A percentile compares a stretch with the other conserved stretches of the same genome.
These are phyloP conservation scores for Aspergillus novoparasiticus DNA, from an alignment of 2,329 filamentous ascomycete genomes.

Conservation along the genomic window DNA sequence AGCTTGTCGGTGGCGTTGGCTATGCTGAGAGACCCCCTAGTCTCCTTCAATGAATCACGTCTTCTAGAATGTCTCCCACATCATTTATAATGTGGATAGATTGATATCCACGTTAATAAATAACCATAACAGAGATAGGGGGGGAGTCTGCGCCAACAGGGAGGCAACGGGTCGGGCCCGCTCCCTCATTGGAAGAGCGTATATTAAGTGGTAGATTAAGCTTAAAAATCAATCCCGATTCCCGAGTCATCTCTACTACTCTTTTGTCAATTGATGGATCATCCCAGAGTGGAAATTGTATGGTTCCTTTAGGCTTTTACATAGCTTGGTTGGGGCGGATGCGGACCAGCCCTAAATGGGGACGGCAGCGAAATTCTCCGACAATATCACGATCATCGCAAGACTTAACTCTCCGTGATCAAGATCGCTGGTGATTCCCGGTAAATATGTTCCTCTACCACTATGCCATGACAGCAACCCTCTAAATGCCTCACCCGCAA, in stretches of 20 bases:
- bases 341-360: conserved; percentile 2
- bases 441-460: background rate
- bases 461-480: background rate
- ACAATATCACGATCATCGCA: background rate
- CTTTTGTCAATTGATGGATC: background rate
- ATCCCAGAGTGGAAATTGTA: background rate
- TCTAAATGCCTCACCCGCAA: too few relatives aligned
- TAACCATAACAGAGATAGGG: background rate
- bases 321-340: background rate
- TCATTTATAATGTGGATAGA: background rate
- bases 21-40: background rate
- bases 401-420: background rate
- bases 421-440: background rate
- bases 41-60: background rate
- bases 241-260: background rate
- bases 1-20: background rate
- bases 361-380: background rate
- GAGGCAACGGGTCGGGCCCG: background rate
- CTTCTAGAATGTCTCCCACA: background rate
- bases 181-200: background rate
- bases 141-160: background rate
- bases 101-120: background rate
- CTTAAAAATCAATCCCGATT: background rate
- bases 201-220: conserved; percentile 2
- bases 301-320: background rate